Evolutionary conservation across 495 filamentous ascomycete genomes (phyloP), one percentile per base, ranked within the genome.

Genomic region (Hypoxylon rickii): DNA sequence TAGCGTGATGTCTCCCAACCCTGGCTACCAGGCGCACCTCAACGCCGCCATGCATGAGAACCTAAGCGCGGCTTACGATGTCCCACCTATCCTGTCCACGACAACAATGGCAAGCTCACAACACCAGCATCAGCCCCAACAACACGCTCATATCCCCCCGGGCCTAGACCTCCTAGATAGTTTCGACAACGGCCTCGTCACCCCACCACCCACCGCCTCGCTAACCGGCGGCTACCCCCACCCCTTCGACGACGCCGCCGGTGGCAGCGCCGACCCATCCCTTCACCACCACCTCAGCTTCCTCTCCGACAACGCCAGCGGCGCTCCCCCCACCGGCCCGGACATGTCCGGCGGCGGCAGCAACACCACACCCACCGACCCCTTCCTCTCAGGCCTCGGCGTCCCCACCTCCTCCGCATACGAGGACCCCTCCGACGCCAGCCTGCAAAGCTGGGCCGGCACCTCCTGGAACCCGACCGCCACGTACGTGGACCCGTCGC

Each of bases 21-120:
- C 73, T 2, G 64, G 66, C 8, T 72, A 68, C 43, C 72, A 69
- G 33, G 74, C 77, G 10, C 74, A 77, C 13, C 44, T 77, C 18
- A 64, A 57, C 32, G 73, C 75, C 0, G 64, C 55, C 22, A 78
- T 78, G 73, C 72, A 67, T 45, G 77, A 79, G 51, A 75, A 73
- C 41, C 71, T 77, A 36, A 68, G 70, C 38, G 51, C 70, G 1
- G 70, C 70, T 3, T 77, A 74, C 65, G 69, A 72, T 3, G 37
- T 48, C 1, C 32, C 47, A 13, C 48, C 55, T 2, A 34, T 37
- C 12, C 22, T 41, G 0, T 18, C 34, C 6, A 24, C 48, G 1
- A 47, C 43, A 1, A 47, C 61, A 3, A 11, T 63, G 16, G 51
- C 65, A 6, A 42, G 58, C n/a, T 49, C 66, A 13, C n/a, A 18